Evolutionary conservation across 169 alveolate genomes (phyloP).

Genomic region (Eimeria brunetti): DNA sequence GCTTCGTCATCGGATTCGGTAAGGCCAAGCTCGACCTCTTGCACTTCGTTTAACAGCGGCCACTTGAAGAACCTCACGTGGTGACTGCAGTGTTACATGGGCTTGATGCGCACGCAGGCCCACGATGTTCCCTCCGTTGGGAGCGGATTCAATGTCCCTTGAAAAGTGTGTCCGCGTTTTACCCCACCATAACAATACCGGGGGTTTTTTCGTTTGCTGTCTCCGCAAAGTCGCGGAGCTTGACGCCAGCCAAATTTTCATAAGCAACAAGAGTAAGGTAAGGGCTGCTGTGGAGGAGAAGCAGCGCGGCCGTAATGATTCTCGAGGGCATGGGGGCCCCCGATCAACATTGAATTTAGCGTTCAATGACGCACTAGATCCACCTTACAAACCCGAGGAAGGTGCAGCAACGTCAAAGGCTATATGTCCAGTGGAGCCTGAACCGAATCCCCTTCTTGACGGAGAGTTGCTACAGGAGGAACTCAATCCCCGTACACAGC

Average conservation of each 20-base stretch:
- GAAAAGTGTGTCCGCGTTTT: slow-evolving; percentile 91
- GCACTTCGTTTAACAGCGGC: not conserved
- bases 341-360: not conserved
- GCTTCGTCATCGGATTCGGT: slow-evolving; percentile 61
- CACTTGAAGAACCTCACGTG: not conserved
- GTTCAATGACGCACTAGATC: not conserved
- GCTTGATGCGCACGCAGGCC: slow-evolving; percentile 63
- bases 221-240: slow-evolving; percentile 64
- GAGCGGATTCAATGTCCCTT: slow-evolving; percentile 81
- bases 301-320: not conserved
- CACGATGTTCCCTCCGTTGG: slow-evolving; percentile 87
- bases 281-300: slow-evolving; percentile 53
- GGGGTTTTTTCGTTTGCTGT: slow-evolving; percentile 94
- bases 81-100: not conserved
- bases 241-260: slow-evolving; percentile 44
- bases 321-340: not conserved
- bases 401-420: not conserved
- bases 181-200: slow-evolving; percentile 96
- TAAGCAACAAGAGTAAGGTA: slow-evolving; percentile 56
- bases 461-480: slow-evolving; percentile 21
- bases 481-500: not conserved
- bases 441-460: slow-evolving; percentile 34
- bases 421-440: slow-evolving; percentile 20
- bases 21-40: not conserved
- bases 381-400: not conserved